A percentile compares a stretch with the other conserved stretches of the same genome.
phyloP scores from a whole-genome alignment of 257 asterid species.

The Anisodus tanguticus region DNA sequence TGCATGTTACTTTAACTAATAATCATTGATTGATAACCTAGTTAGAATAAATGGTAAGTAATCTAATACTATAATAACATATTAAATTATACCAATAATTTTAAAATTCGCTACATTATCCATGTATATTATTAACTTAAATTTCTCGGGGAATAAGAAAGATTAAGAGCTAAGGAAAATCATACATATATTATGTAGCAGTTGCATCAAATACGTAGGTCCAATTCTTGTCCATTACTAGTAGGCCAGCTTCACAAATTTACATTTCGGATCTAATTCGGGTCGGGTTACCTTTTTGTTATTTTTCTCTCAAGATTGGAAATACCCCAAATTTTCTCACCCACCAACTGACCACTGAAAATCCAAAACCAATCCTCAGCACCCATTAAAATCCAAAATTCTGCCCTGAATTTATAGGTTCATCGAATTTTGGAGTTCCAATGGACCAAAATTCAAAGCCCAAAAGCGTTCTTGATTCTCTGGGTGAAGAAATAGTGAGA shows the following conservation, averaged over 20 bases:
- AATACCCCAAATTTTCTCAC: background rate
- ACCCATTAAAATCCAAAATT: background rate
- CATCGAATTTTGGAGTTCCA: constrained; percentile 26
- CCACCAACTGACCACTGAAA: background rate
- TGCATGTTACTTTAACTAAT: background rate
- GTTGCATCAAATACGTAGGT: background rate
- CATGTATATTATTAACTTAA: too few relatives aligned
- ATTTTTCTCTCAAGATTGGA: background rate
- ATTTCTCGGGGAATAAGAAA: background rate
- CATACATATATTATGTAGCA: background rate
- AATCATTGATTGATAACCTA: background rate
- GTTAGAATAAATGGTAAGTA: background rate
- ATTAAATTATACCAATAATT: too few relatives aligned
- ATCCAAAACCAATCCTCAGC: background rate
- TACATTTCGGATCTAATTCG: background rate
- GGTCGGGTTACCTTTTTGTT: background rate
- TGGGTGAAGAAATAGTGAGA: constrained; percentile 92
- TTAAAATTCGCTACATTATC: too few relatives aligned
- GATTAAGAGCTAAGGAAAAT: background rate
- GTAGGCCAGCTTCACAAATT: background rate
- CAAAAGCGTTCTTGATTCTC: constrained; percentile 66
- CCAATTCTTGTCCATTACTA: background rate
- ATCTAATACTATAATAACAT: too few relatives aligned
- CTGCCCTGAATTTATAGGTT: background rate
- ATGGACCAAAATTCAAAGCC: constrained; percentile 68